A percentile compares a stretch with the other conserved stretches of the same genome.
These are phyloP conservation scores for Rhexocercosporidium sp. DNA, from an alignment of 2,329 filamentous ascomycete species.

Conservation along the genomic window DNA sequence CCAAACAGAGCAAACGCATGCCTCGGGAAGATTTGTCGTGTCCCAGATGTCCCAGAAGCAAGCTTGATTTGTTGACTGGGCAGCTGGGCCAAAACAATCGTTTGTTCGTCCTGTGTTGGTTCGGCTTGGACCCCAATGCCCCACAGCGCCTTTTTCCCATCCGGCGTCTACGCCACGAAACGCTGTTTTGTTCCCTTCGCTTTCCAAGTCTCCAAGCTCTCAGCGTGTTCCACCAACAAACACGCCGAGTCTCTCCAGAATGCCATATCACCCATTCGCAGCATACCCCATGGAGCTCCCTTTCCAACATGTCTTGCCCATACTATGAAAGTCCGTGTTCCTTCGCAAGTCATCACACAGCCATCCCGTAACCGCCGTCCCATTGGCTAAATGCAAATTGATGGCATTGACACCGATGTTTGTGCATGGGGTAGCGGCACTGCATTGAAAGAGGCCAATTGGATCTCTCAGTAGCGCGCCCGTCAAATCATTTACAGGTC, in stretches of 20 bases:
- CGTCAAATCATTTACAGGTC: slow-evolving; percentile 34
- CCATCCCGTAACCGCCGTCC: not conserved
- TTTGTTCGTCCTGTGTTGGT: not conserved
- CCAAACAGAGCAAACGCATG: not conserved
- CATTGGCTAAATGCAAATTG: not conserved
- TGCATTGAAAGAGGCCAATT: slow-evolving; percentile 43
- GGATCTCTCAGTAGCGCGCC: slow-evolving; percentile 30
- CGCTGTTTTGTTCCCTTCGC: slow-evolving; percentile 4
- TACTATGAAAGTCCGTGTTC: not conserved
- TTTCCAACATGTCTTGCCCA: not conserved
- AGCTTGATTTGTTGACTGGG: not conserved
- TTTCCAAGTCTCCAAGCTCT: not conserved
- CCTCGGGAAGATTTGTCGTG: not conserved
- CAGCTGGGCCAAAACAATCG: slow-evolving; percentile 3
- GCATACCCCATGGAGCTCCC: not conserved
- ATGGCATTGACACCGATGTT: not conserved
- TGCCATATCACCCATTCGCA: too few species aligned
- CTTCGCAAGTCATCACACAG: not conserved
- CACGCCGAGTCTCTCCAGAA: too few species aligned
- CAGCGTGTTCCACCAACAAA: slow-evolving; percentile 1
- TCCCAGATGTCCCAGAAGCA: not conserved
- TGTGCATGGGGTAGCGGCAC: slow-evolving; percentile 34
- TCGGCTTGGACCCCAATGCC: not conserved
- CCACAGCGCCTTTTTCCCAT: not conserved
- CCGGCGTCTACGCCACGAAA: slow-evolving; percentile 1